A percentile compares a stretch with the other conserved stretches of the same genome.
Evolutionary conservation across 129 eudicot genomes (phyloP).

Genomic region (Dittrichia graveolens): DNA sequence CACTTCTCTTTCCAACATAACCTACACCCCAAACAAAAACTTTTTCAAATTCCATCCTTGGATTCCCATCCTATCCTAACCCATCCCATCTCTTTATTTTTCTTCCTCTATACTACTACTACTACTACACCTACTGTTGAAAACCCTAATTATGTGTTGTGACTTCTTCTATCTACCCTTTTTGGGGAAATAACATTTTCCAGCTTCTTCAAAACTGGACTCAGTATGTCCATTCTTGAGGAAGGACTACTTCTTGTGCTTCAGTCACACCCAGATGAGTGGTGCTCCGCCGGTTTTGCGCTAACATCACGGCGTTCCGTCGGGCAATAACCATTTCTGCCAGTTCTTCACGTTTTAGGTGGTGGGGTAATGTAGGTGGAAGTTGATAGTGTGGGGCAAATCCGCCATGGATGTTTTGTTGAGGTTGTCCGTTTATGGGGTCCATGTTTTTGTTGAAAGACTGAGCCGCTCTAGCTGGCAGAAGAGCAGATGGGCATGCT

Average conservation of each 20-base stretch:
- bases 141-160: slow-evolving; percentile 22
- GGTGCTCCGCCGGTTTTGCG: slow-evolving; percentile 37
- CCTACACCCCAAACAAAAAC: slow-evolving; percentile 25
- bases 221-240: slow-evolving; percentile 85
- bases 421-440: slow-evolving; percentile 17
- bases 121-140: slow-evolving; percentile 8
- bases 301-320: slow-evolving; percentile 40
- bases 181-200: background rate
- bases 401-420: slow-evolving; percentile 26
- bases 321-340: slow-evolving; percentile 41
- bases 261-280: slow-evolving; percentile 10
- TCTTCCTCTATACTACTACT: background rate
- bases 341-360: background rate
- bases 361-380: background rate
- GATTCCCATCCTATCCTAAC: background rate
- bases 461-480: slow-evolving; percentile 37
- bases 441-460: slow-evolving; percentile 33
- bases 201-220: background rate
- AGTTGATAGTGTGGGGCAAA: slow-evolving; percentile 28
- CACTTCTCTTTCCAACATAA: slow-evolving; percentile 26
- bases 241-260: slow-evolving; percentile 48
- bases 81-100: background rate
- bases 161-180: slow-evolving; percentile 25
- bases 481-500: slow-evolving; percentile 42
- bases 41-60: slow-evolving; percentile 14